Evolutionary conservation across 1,284 basidiomycete genomes (phyloP).

Genomic region (Cerrena zonata): DNA sequence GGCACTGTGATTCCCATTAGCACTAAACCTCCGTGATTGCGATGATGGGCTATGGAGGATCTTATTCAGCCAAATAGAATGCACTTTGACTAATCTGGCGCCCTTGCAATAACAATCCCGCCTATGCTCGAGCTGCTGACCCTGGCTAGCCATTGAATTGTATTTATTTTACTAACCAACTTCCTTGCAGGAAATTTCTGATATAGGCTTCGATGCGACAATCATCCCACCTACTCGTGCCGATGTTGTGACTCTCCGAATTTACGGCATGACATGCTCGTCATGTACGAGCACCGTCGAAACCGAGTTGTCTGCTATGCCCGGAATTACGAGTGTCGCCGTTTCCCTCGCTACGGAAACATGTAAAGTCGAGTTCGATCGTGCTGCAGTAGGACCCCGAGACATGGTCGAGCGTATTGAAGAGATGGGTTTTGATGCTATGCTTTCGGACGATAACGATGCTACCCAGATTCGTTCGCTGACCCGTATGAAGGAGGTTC

Average conservation of each 20-base stretch:
- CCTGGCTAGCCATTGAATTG: no score
- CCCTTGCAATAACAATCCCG: no score
- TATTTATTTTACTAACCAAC: background rate
- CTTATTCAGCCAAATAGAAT: no score
- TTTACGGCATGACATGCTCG: conserved; percentile 90
- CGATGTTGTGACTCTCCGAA: conserved; percentile 66
- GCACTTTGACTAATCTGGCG: no score
- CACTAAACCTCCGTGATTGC: no score
- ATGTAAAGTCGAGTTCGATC: conserved; percentile 74
- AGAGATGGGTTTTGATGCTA: conserved; percentile 86
- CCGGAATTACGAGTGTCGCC: conserved; percentile 70
- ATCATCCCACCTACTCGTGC: conserved; percentile 57
- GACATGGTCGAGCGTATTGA: conserved; percentile 84
- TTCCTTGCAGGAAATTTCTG: conserved; percentile 88
- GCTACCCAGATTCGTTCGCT: conserved; percentile 87
- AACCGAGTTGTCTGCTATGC: conserved; percentile 58
- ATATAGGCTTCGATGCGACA: conserved; percentile 88
- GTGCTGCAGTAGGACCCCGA: conserved; percentile 67
- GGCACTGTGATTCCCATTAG: no score
- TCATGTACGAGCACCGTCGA: conserved; percentile 80
- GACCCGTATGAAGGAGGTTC: conserved; percentile 85
- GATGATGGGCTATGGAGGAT: no score
- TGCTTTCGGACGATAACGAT: conserved; percentile 77
- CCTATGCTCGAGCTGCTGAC: no score
- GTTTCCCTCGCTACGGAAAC: conserved; percentile 73